These are phyloP conservation scores for Coemansia sp. DNA, from an alignment of 371 early-diverging fungal species.

Conservation along the genomic window DNA sequence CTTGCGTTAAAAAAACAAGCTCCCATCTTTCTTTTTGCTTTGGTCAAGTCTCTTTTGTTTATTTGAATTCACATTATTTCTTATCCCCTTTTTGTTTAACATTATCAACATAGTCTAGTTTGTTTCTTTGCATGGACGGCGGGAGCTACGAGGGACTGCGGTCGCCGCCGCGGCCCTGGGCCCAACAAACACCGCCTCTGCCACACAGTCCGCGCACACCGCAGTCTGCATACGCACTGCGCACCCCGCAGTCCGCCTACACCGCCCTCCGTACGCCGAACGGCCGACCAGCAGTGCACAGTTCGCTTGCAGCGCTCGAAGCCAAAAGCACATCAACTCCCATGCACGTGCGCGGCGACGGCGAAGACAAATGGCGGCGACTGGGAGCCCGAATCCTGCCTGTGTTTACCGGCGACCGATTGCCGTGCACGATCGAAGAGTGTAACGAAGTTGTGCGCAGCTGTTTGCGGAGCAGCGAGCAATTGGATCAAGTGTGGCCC, in stretches of 20 bases:
- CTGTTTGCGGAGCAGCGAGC: slow-evolving; percentile 27
- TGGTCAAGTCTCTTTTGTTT: background rate
- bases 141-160: slow-evolving; percentile 10
- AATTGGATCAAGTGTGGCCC: slow-evolving; percentile 21
- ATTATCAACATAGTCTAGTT: background rate
- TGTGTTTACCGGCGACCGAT: slow-evolving; percentile 82
- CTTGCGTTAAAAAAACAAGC: background rate
- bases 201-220: slow-evolving; percentile 17
- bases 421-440: slow-evolving; percentile 79
- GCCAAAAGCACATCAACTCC: slow-evolving; percentile 6
- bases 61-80: background rate
- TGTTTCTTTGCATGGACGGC: slow-evolving; percentile 10
- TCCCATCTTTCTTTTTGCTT: background rate
- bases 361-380: slow-evolving; percentile 71
- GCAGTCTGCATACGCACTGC: slow-evolving; percentile 5
- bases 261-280: background rate
- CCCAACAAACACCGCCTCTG: slow-evolving; percentile 9
- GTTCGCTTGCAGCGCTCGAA: slow-evolving; percentile 31
- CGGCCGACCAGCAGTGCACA: slow-evolving; percentile 15
- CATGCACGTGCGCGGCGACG: slow-evolving; percentile 6
- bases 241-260: slow-evolving; percentile 1
- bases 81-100: no score
- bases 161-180: slow-evolving; percentile 16
- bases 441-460: slow-evolving; percentile 68
- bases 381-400: slow-evolving; percentile 75